phyloP scores from a whole-genome alignment of 148 eudicot species.

The Polygonum aviculare region DNA sequence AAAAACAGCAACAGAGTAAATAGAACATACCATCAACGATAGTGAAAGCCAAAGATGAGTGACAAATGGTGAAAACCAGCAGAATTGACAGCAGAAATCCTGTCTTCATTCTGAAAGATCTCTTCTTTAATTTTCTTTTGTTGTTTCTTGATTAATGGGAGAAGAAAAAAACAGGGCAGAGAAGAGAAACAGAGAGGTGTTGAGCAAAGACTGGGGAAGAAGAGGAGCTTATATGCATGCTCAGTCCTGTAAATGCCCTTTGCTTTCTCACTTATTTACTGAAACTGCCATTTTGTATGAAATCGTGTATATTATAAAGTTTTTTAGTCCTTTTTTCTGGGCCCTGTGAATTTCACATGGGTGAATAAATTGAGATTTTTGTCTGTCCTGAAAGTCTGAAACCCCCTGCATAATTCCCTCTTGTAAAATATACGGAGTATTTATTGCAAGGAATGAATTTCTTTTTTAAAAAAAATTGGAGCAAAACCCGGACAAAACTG shows the following conservation, averaged over 20 bases:
- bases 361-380: conserved; percentile 2
- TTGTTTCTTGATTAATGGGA: background rate
- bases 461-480: background rate
- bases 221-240: conserved; percentile 2
- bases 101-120: background rate
- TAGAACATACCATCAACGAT: background rate
- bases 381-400: conserved; percentile 1
- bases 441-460: background rate
- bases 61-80: background rate
- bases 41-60: background rate
- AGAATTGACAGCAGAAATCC: background rate
- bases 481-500: conserved; percentile 6
- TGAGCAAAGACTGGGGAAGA: conserved; percentile 5
- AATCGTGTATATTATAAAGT: background rate
- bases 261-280: background rate
- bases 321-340: background rate
- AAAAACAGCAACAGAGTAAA: no score
- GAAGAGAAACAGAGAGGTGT: background rate
- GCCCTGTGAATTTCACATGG: conserved; percentile 1
- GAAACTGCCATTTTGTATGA: background rate
- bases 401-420: background rate
- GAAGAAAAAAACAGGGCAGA: background rate
- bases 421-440: background rate
- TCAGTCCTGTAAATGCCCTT: background rate
- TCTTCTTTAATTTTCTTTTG: background rate